These are phyloP conservation scores for Beverwykella pulmonaria DNA, from an alignment of 495 filamentous ascomycete genomes.

Conservation along the genomic window DNA sequence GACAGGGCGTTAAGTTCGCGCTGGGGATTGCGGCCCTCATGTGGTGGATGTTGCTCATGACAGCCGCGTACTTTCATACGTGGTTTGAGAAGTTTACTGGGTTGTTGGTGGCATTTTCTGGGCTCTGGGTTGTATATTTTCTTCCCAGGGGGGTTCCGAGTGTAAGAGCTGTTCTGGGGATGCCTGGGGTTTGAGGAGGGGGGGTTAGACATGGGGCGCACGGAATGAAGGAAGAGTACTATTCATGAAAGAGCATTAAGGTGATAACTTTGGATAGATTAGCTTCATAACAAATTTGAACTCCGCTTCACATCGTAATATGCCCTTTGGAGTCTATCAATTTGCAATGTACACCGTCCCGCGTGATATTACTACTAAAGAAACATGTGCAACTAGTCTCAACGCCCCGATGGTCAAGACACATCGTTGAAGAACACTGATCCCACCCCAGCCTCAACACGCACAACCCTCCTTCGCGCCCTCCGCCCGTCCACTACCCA, in stretches of 20 bases:
- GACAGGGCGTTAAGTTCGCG: constrained; percentile 53
- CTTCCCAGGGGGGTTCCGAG: constrained; percentile 67
- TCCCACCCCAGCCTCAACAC: constrained; percentile 57
- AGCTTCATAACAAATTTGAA: no score
- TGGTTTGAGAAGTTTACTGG: constrained; percentile 96
- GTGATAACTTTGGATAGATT: not conserved
- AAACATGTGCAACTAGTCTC: not conserved
- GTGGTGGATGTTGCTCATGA: constrained; percentile 98
- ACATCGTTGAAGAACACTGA: not conserved
- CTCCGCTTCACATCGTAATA: no score
- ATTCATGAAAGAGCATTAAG: not conserved
- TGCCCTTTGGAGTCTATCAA: no score
- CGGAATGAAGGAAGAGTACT: not conserved
- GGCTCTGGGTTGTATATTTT: constrained; percentile 74
- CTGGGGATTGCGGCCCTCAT: constrained; percentile 61
- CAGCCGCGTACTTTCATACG: constrained; percentile 94
- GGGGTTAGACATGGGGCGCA: not conserved
- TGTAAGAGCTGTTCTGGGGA: constrained; percentile 67
- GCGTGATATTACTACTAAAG: constrained; percentile 7
- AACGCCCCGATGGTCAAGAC: not conserved
- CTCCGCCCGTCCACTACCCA: constrained; percentile 59
- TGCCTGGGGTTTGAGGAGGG: constrained; percentile 64
- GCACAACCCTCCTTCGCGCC: constrained; percentile 90
- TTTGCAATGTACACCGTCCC: not conserved
- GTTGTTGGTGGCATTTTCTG: constrained; percentile 66